Conservation (phyloP, 305 asterid genomes). For the Ilex paraguariensis region DNA sequence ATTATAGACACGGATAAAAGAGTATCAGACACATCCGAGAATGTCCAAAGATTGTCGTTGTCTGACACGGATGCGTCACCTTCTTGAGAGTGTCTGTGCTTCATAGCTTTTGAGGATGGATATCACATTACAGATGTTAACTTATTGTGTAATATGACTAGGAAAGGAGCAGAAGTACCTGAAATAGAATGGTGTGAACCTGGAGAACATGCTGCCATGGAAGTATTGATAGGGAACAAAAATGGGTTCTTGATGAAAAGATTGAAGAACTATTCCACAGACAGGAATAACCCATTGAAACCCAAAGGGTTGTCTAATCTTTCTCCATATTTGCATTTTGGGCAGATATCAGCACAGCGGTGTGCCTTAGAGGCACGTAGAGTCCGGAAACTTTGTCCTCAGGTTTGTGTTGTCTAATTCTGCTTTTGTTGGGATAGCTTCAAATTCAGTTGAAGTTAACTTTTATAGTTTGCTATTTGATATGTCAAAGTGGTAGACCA, state of each 20-base stretch:
- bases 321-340: constrained; percentile 94
- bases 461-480: not conserved
- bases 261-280: constrained; percentile 62
- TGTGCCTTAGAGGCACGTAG: constrained; percentile 83
- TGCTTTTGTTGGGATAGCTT: not conserved
- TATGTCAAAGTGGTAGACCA: not conserved
- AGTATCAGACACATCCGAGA: too few species aligned
- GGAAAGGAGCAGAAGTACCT: constrained; percentile 95
- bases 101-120: not conserved
- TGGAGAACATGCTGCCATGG: constrained; percentile 75
- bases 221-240: constrained; percentile 59
- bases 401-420: constrained; percentile 35
- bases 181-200: constrained; percentile 96
- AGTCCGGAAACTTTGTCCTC: constrained; percentile 47
- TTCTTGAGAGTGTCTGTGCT: too few species aligned
- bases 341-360: constrained; percentile 89
- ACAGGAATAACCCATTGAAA: constrained; percentile 85
- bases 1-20: too few species aligned
- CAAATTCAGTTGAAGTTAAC: too few species aligned
- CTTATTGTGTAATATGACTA: constrained; percentile 19
- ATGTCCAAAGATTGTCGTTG: too few species aligned
- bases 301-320: constrained; percentile 84
- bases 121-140: not conserved
- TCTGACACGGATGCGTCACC: too few species aligned
- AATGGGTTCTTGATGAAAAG: constrained; percentile 65